A percentile compares a stretch with the other conserved stretches of the same genome.
These are phyloP conservation scores for Schizothecium vesticola DNA, from an alignment of 495 filamentous ascomycete species.

Conservation along the genomic window DNA sequence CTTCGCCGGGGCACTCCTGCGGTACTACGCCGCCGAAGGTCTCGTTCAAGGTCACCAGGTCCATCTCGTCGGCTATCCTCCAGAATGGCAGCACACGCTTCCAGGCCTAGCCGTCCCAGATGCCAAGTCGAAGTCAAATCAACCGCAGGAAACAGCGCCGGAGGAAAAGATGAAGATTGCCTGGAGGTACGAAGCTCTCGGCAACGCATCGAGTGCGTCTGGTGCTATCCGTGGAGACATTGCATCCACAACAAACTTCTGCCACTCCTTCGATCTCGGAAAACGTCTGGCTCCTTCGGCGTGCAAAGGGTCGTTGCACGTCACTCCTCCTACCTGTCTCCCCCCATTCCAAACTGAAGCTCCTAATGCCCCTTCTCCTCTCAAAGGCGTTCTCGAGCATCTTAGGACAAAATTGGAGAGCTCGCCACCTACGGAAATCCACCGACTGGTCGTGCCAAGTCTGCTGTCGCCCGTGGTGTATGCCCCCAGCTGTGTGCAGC, in stretches of 20 bases:
- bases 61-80: slow-evolving; percentile 73
- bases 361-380: slow-evolving; percentile 45
- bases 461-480: slow-evolving; percentile 82
- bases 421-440: slow-evolving; percentile 56
- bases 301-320: slow-evolving; percentile 42
- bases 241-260: slow-evolving; percentile 51
- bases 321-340: slow-evolving; percentile 36
- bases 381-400: slow-evolving; percentile 56
- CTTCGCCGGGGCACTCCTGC: slow-evolving; percentile 76
- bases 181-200: slow-evolving; percentile 89
- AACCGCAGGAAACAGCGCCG: slow-evolving; percentile 25
- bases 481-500: slow-evolving; percentile 57
- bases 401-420: slow-evolving; percentile 54
- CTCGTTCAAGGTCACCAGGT: slow-evolving; percentile 86
- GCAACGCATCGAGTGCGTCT: slow-evolving; percentile 46
- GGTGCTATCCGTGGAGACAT: slow-evolving; percentile 44
- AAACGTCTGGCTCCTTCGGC: slow-evolving; percentile 65
- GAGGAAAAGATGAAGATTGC: slow-evolving; percentile 96
- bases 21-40: slow-evolving; percentile 91
- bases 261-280: slow-evolving; percentile 84
- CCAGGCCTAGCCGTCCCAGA: slow-evolving; percentile 61
- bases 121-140: slow-evolving; percentile 36
- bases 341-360: slow-evolving; percentile 14
- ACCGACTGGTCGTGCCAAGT: slow-evolving; percentile 78
- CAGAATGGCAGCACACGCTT: slow-evolving; percentile 75